phyloP scores from a whole-genome alignment of 78 protist species.

The Pigoraptor vietnamica region DNA sequence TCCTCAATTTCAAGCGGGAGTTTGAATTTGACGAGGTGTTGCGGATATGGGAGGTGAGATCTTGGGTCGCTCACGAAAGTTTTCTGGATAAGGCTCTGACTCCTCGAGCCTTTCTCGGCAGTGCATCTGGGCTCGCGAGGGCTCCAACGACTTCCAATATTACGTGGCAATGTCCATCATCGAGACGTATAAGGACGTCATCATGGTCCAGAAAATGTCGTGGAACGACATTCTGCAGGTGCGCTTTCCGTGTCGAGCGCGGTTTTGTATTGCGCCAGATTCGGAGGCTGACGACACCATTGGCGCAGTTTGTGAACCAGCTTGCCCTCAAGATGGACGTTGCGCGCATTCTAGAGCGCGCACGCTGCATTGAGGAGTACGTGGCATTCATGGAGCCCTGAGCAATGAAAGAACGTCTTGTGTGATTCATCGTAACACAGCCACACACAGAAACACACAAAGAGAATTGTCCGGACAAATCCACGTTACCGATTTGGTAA shows the following conservation, averaged over 20 bases:
- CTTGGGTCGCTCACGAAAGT: too few species aligned
- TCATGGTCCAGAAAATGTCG: neutral
- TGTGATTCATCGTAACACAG: too few species aligned
- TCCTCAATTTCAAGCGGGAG: constrained; percentile 2
- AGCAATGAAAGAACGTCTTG: too few species aligned
- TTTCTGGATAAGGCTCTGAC: too few species aligned
- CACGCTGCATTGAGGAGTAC: neutral
- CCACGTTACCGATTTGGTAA: too few species aligned
- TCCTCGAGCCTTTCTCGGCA: neutral
- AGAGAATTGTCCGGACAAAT: too few species aligned
- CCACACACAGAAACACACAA: too few species aligned
- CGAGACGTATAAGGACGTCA: neutral
- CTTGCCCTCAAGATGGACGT: neutral
- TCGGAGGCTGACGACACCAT: neutral
- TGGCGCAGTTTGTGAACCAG: neutral
- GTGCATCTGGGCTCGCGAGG: neutral
- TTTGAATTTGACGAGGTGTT: neutral
- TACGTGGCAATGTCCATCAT: neutral
- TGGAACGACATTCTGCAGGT: neutral
- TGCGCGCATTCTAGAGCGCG: neutral
- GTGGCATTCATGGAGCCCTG: neutral
- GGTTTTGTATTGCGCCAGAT: neutral
- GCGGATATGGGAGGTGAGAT: neutral
- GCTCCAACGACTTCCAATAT: neutral
- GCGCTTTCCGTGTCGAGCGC: neutral